Conservation (phyloP, 768 basidiomycete species). For the Rhodotorula babjevae region DNA sequence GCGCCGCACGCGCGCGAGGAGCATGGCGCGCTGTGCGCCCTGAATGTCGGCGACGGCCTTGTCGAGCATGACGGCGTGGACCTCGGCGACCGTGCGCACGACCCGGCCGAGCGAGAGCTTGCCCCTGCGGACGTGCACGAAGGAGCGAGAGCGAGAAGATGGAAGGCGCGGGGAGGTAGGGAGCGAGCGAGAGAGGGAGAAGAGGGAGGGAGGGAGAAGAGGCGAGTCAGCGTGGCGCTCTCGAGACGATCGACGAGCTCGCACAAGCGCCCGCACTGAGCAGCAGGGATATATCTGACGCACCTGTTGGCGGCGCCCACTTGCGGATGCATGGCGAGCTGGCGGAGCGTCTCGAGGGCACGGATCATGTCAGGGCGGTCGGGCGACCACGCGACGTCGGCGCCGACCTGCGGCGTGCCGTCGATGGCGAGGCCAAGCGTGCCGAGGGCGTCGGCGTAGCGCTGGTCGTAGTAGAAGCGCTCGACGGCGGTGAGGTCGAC, state of each 20-base stretch:
- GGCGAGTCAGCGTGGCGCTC: no score
- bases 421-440: constrained; percentile 20
- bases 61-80: constrained; percentile 30
- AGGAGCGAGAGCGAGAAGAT: no score
- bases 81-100: constrained; percentile 39
- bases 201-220: no score
- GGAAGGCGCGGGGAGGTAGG: no score
- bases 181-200: no score
- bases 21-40: constrained; percentile 19
- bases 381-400: background rate
- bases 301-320: constrained; percentile 8
- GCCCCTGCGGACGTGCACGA: no score
- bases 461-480: constrained; percentile 30
- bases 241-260: no score
- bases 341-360: constrained; percentile 33
- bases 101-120: constrained; percentile 20
- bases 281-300: no score
- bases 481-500: constrained; percentile 45
- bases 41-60: constrained; percentile 26
- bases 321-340: constrained; percentile 32
- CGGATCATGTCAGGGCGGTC: constrained; percentile 31
- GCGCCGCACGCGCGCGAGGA: constrained; percentile 8
- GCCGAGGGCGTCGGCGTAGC: constrained; percentile 18
- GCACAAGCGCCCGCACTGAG: no score
- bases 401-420: constrained; percentile 5